phyloP scores from a whole-genome alignment of 352 stramenopile genomes.

The Plasmopara viticola region DNA sequence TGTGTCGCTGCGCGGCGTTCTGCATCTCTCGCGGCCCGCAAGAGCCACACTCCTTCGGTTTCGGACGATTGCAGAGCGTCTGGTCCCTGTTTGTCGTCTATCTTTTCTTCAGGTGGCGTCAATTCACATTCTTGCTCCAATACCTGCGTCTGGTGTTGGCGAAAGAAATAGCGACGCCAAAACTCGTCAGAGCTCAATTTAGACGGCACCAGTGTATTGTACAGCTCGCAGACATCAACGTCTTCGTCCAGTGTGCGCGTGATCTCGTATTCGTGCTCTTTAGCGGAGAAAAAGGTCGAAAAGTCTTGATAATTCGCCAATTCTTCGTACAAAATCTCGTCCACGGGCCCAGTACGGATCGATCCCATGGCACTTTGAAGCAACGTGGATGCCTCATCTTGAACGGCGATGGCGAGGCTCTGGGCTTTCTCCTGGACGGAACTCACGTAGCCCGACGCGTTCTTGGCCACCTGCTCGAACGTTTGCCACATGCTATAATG shows the following conservation, averaged over 20 bases:
- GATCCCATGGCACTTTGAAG: conserved; percentile 57
- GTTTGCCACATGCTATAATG: conserved; percentile 53
- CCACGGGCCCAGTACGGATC: conserved; percentile 51
- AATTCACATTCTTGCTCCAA: conserved; percentile 27
- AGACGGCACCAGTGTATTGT: conserved; percentile 67
- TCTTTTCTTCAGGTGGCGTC: conserved; percentile 20
- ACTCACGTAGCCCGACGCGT: conserved; percentile 59
- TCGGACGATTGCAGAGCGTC: conserved; percentile 18
- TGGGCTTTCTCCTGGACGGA: conserved; percentile 74
- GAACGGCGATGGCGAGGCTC: conserved; percentile 58
- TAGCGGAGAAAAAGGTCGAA: conserved; percentile 47
- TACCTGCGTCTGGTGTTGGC: conserved; percentile 39
- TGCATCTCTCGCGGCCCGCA: conserved; percentile 31
- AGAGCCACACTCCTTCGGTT: conserved; percentile 37
- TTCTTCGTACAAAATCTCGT: conserved; percentile 82
- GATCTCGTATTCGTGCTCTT: conserved; percentile 72
- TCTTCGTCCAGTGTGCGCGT: conserved; percentile 46
- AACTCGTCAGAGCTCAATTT: conserved; percentile 80
- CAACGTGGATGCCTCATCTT: conserved; percentile 65
- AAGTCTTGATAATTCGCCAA: conserved; percentile 69
- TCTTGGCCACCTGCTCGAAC: conserved; percentile 74
- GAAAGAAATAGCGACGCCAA: conserved; percentile 80
- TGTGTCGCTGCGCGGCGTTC: conserved; percentile 40
- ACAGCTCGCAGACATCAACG: conserved; percentile 44
- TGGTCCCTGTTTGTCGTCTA: conserved; percentile 16